Percentiles rank a stretch among this genome's conserved stretches.
phyloP scores from a whole-genome alignment of 495 filamentous ascomycete species.

The Neurospora terricola region DNA sequence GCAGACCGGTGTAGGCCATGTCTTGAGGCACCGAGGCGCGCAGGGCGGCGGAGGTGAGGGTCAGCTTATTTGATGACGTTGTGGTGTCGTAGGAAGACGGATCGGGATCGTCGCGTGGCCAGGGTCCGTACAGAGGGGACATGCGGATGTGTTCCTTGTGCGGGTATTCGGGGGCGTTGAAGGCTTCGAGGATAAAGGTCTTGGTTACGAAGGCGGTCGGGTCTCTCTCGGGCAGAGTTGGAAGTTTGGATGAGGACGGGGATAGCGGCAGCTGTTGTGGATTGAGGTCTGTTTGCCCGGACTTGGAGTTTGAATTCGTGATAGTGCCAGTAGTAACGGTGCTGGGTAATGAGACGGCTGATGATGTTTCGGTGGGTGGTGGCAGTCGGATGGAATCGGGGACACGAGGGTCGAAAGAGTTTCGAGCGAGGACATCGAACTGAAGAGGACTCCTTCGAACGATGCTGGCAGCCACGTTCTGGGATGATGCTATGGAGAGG shows the following conservation, averaged over 20 bases:
- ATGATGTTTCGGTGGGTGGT: background rate
- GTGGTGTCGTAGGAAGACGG: background rate
- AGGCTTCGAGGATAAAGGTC: slow-evolving; percentile 29
- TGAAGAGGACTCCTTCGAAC: slow-evolving; percentile 18
- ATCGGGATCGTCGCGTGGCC: slow-evolving; percentile 17
- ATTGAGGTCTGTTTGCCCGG: background rate
- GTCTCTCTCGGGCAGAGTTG: background rate
- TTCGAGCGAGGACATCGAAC: slow-evolving; percentile 10
- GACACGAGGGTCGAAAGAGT: background rate
- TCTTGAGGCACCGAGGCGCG: slow-evolving; percentile 22
- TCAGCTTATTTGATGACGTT: slow-evolving; percentile 4
- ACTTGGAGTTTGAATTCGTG: background rate
- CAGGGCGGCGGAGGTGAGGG: slow-evolving; percentile 25
- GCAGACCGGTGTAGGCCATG: slow-evolving; percentile 27
- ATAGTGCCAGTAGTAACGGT: background rate
- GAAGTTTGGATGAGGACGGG: background rate
- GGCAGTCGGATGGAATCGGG: background rate
- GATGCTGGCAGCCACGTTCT: slow-evolving; percentile 11
- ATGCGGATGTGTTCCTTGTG: slow-evolving; percentile 23
- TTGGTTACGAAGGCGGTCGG: slow-evolving; percentile 3
- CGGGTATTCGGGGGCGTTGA: slow-evolving; percentile 22
- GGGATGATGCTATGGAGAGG: slow-evolving; percentile 24
- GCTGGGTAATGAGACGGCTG: background rate
- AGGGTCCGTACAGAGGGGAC: slow-evolving; percentile 34
- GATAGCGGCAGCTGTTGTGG: background rate